phyloP scores from a whole-genome alignment of 768 basidiomycete species.

The Phylloporus rhodoxanthus region DNA sequence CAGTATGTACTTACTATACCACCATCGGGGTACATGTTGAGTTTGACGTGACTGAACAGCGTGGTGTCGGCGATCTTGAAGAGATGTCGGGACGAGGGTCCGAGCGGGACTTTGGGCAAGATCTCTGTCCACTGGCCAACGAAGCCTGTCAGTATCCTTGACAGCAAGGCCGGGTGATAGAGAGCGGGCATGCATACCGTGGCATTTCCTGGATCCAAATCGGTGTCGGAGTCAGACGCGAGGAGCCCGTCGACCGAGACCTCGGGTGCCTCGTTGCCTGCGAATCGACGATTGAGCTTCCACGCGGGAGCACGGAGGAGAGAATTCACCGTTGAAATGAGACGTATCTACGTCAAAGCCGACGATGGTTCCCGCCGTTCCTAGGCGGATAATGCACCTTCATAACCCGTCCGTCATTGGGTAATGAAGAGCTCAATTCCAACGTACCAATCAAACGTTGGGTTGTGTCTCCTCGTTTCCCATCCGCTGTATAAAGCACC shows the following conservation, averaged over 20 bases:
- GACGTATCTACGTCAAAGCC: slow-evolving; percentile 94
- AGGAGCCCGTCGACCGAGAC: slow-evolving; percentile 66
- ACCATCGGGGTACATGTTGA: slow-evolving; percentile 95
- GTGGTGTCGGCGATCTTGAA: slow-evolving; percentile 61
- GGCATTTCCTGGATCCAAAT: slow-evolving; percentile 40
- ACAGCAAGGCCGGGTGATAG: background rate
- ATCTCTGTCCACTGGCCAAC: slow-evolving; percentile 68
- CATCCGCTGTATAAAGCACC: slow-evolving; percentile 93
- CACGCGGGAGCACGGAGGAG: background rate
- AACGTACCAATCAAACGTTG: slow-evolving; percentile 77
- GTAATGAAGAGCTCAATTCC: too few relatives aligned
- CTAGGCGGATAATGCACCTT: slow-evolving; percentile 89
- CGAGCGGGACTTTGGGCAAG: slow-evolving; percentile 68
- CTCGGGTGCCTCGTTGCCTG: slow-evolving; percentile 83
- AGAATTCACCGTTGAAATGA: slow-evolving; percentile 75
- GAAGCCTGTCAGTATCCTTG: background rate
- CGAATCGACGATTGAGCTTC: background rate
- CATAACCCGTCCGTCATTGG: background rate
- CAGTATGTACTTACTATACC: slow-evolving; percentile 60
- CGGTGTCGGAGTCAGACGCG: slow-evolving; percentile 37
- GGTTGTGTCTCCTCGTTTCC: slow-evolving; percentile 90
- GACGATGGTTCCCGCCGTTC: slow-evolving; percentile 61
- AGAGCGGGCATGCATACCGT: slow-evolving; percentile 39
- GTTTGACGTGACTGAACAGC: slow-evolving; percentile 72
- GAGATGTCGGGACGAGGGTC: slow-evolving; percentile 83